Evolutionary conservation across 1,139 yeast species (phyloP).

Genomic region (Lodderomyces orthopsilosis): DNA sequence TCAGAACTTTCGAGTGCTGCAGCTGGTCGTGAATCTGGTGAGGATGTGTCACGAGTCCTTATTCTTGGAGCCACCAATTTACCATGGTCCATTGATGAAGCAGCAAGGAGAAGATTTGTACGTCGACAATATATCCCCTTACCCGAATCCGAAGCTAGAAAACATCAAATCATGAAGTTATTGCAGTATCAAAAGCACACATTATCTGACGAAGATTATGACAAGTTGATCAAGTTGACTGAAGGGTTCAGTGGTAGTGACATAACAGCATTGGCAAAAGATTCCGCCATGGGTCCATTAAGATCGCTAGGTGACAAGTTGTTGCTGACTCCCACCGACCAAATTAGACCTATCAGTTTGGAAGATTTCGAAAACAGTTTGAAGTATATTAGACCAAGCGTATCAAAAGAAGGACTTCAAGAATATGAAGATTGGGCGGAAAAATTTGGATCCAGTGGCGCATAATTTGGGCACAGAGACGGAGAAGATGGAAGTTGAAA

Average conservation of each 20-base stretch:
- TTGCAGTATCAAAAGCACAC: conserved; percentile 75
- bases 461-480: conserved; percentile 26
- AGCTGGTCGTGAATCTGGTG: conserved; percentile 63
- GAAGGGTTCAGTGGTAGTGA: conserved; percentile 92
- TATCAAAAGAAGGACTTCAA: conserved; percentile 74
- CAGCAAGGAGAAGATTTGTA: conserved; percentile 93
- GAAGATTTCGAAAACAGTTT: conserved; percentile 77
- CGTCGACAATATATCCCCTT: conserved; percentile 91
- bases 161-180: conserved; percentile 67
- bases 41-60: conserved; percentile 66
- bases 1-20: conserved; percentile 91
- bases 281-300: conserved; percentile 98
- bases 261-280: conserved; percentile 92
- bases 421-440: conserved; percentile 87
- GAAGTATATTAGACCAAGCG: conserved; percentile 87
- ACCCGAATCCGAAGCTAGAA: conserved; percentile 84
- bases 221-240: conserved; percentile 57
- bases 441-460: conserved; percentile 90
- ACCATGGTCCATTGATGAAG: conserved; percentile 99
- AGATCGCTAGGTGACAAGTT: conserved; percentile 87
- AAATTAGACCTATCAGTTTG: conserved; percentile 75
- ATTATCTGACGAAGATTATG: conserved; percentile 60
- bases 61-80: conserved; percentile 94
- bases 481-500: too few species aligned
- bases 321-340: conserved; percentile 79